phyloP scores from a whole-genome alignment of 371 early-diverging fungal genomes.

The Rhizopus microsporus region DNA sequence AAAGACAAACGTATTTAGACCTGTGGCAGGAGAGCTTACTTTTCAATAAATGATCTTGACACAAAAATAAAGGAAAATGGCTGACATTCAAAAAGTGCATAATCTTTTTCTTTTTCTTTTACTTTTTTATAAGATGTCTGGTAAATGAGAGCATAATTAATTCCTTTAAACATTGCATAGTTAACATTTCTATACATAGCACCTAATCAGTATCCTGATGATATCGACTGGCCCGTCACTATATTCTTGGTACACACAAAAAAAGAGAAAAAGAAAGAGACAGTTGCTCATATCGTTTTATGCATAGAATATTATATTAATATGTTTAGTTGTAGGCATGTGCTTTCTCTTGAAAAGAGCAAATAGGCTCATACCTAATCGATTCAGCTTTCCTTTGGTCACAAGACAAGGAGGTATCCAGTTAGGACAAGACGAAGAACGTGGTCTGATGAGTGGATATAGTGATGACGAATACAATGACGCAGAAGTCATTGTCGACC shows the following conservation, averaged over 20 bases:
- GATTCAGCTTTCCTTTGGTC: conserved; percentile 39
- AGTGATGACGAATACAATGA: conserved; percentile 24
- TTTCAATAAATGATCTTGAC: background rate
- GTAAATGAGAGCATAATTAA: background rate
- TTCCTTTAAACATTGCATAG: background rate
- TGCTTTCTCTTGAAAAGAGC: conserved; percentile 45
- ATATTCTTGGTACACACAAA: conserved; percentile 29
- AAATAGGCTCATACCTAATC: conserved; percentile 42
- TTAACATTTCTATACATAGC: background rate
- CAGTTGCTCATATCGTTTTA: background rate
- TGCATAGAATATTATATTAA: conserved; percentile 30
- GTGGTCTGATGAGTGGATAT: conserved; percentile 30
- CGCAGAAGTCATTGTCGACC: conserved; percentile 16
- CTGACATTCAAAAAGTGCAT: background rate
- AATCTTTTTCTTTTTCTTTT: background rate
- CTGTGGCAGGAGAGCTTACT: background rate
- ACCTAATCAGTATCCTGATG: conserved; percentile 21
- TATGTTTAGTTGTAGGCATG: conserved; percentile 40
- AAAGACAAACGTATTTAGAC: conserved; percentile 21
- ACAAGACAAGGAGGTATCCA: conserved; percentile 26
- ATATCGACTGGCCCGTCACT: conserved; percentile 37
- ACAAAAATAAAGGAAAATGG: background rate
- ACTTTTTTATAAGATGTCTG: background rate
- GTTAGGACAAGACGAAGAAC: conserved; percentile 32
- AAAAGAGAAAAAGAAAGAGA: background rate